phyloP scores from a whole-genome alignment of 2,329 filamentous ascomycete genomes.

The Drechslerella stenobrocha region DNA sequence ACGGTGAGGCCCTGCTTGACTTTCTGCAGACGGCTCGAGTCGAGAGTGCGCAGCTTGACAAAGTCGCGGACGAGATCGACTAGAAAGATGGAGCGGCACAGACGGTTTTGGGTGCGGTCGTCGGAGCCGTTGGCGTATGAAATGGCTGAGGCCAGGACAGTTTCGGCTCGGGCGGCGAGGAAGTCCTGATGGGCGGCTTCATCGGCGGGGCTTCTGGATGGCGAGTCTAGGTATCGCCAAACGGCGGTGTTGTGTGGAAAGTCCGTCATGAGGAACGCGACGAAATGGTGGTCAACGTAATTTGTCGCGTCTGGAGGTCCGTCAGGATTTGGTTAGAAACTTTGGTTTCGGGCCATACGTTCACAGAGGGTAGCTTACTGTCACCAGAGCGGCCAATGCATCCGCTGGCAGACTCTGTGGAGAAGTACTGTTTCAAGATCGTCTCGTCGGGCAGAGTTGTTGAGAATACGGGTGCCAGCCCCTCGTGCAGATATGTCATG shows the following conservation, averaged over 20 bases:
- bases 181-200: not conserved
- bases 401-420: not conserved
- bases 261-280: constrained; percentile 16
- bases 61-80: constrained; percentile 14
- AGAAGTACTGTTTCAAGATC: not conserved
- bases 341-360: not conserved
- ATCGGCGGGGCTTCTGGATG: not conserved
- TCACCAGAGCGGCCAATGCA: not conserved
- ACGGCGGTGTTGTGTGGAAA: constrained; percentile 12
- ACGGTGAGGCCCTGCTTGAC: not conserved
- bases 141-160: constrained; percentile 10
- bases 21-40: constrained; percentile 5
- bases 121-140: not conserved
- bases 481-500: not conserved
- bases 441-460: not conserved
- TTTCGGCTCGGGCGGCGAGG: not conserved
- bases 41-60: constrained; percentile 5
- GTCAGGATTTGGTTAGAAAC: not conserved
- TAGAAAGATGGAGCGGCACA: constrained; percentile 15
- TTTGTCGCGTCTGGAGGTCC: not conserved
- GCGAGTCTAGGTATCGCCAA: constrained; percentile 4
- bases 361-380: not conserved
- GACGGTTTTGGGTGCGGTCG: constrained; percentile 14
- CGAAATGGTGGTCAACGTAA: constrained; percentile 24
- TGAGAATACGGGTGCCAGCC: not conserved